A percentile compares a stretch with the other conserved stretches of the same genome.
Evolutionary conservation across 257 asterid species (phyloP).

Genomic region (Solanum lignicaule): DNA sequence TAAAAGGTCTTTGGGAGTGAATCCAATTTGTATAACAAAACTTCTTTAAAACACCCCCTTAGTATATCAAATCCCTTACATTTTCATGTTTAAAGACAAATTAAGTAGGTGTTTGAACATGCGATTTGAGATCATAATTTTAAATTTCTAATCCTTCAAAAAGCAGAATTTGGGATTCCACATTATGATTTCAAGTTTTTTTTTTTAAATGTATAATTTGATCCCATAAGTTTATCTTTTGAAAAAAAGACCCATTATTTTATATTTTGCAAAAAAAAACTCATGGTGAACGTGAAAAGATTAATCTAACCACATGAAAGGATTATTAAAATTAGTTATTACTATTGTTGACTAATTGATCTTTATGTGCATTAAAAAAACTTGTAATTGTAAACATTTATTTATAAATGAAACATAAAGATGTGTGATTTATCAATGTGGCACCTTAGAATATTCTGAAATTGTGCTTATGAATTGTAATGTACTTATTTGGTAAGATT

Average conservation of each 20-base stretch:
- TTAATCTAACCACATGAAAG: not conserved
- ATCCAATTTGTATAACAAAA: not conserved
- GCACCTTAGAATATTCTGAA: not conserved
- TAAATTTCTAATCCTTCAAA: not conserved
- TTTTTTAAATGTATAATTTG: not conserved
- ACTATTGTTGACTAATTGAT: not conserved
- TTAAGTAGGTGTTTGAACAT: not conserved
- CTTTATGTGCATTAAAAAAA: not conserved
- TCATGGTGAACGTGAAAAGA: not conserved
- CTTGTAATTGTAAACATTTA: not conserved
- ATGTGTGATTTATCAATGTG: not conserved
- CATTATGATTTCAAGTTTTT: not conserved
- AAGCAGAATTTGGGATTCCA: not conserved
- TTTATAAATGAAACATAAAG: not conserved
- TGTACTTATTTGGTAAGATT: not conserved
- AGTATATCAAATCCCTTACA: not conserved
- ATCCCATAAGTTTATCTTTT: not conserved
- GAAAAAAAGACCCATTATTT: not conserved
- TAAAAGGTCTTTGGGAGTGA: not conserved
- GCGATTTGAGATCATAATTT: not conserved
- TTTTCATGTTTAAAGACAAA: not conserved
- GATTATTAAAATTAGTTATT: not conserved
- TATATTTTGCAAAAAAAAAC: not conserved
- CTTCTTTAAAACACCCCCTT: not conserved
- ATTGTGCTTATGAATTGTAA: not conserved